phyloP scores from a whole-genome alignment of 2,329 filamentous ascomycete genomes.

The Sarocladium strictum region DNA sequence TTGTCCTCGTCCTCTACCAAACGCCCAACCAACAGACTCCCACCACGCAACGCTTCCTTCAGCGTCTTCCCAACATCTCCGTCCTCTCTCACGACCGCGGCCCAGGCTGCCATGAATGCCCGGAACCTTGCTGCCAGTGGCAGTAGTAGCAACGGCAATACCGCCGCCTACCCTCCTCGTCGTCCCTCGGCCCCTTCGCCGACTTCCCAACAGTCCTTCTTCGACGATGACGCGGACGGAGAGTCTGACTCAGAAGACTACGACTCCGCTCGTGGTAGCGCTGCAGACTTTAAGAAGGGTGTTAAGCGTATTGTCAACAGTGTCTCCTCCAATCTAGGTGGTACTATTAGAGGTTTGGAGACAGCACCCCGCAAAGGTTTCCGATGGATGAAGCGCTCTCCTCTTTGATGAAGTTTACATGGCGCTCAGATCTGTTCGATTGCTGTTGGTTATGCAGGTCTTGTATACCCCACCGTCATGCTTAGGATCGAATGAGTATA shows the following conservation, averaged over 20 bases:
- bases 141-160: neutral
- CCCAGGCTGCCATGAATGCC: neutral
- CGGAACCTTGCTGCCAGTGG: neutral
- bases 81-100: neutral
- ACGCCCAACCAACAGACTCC: neutral
- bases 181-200: neutral
- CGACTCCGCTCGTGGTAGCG: neutral
- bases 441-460: no score
- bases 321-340: slow-evolving; percentile 2
- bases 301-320: slow-evolving; percentile 6
- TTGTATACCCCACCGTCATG: no score
- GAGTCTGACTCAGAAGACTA: neutral
- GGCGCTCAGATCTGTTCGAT: no score
- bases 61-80: neutral
- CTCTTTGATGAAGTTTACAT: neutral
- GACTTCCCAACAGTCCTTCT: neutral
- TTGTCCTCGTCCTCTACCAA: neutral
- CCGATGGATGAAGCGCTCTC: neutral
- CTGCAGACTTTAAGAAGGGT: neutral
- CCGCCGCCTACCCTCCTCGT: neutral
- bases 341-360: neutral
- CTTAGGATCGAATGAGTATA: no score
- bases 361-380: neutral
- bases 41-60: slow-evolving; percentile 5
- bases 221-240: neutral